phyloP scores from a whole-genome alignment of 768 basidiomycete genomes.

The Omphalotus guepiniiformis region DNA sequence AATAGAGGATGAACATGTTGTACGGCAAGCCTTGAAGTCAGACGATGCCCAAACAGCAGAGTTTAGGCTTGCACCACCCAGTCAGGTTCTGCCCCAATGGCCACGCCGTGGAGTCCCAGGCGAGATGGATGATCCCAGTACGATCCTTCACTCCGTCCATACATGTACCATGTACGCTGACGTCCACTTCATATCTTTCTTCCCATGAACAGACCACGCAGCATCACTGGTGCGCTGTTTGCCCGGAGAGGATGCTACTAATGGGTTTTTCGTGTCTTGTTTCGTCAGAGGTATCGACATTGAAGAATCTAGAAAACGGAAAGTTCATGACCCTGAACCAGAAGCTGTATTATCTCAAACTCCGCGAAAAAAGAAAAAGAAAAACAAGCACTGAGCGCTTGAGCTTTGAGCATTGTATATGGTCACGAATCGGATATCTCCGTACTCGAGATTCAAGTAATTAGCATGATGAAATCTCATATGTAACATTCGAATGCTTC shows the following conservation, averaged over 20 bases:
- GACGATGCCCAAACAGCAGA: slow-evolving; percentile 56
- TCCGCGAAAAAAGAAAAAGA: slow-evolving; percentile 14
- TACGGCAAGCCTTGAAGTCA: slow-evolving; percentile 65
- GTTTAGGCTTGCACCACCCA: slow-evolving; percentile 66
- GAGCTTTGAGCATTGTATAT: too few species aligned
- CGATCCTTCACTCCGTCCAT: slow-evolving; percentile 11
- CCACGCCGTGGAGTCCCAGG: slow-evolving; percentile 69
- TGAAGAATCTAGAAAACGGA: slow-evolving; percentile 19
- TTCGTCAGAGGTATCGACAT: slow-evolving; percentile 44
- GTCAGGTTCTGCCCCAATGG: slow-evolving; percentile 79
- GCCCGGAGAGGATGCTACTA: slow-evolving; percentile 82
- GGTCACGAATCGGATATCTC: too few species aligned
- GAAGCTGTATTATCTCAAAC: slow-evolving; percentile 1
- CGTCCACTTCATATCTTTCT: too few species aligned
- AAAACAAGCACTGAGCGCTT: slow-evolving; percentile 23
- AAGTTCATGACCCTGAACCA: slow-evolving; percentile 17
- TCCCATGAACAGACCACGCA: slow-evolving; percentile 44
- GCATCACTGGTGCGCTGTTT: slow-evolving; percentile 65
- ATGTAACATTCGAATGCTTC: too few species aligned
- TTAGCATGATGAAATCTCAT: too few species aligned
- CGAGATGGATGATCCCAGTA: slow-evolving; percentile 57
- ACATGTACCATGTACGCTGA: too few species aligned
- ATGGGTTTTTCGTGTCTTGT: slow-evolving; percentile 98
- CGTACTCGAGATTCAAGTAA: too few species aligned
- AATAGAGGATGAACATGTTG: slow-evolving; percentile 91